These are phyloP conservation scores for Hygrocybe coccinea DNA, from an alignment of 768 basidiomycete species.

Conservation along the genomic window DNA sequence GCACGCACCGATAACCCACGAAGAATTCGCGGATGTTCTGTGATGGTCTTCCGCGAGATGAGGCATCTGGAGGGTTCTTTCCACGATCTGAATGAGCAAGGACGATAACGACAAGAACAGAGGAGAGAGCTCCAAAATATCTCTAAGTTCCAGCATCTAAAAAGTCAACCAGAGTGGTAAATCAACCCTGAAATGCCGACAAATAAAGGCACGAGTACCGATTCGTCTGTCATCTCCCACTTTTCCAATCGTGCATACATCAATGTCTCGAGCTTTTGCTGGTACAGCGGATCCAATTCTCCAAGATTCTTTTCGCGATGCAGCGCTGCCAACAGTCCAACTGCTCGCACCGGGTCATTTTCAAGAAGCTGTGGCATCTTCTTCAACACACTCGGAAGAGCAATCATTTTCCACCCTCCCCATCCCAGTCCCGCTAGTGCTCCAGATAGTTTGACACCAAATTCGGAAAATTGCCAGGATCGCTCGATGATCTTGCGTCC, in stretches of 20 bases:
- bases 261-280: conserved; percentile 49
- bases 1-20: conserved; percentile 60
- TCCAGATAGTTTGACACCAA: conserved; percentile 54
- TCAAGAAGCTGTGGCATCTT: conserved; percentile 45
- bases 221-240: conserved; percentile 40
- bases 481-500: conserved; percentile 55
- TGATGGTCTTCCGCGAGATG: conserved; percentile 26
- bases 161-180: background rate
- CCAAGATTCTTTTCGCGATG: conserved; percentile 45
- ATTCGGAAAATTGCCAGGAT: conserved; percentile 38
- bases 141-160: conserved; percentile 49
- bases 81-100: conserved; percentile 43
- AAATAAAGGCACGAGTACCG: conserved; percentile 28
- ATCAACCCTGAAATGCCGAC: background rate
- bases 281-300: conserved; percentile 59
- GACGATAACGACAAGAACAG: conserved; percentile 43
- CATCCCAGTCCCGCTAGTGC: conserved; percentile 61
- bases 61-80: conserved; percentile 32
- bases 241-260: conserved; percentile 37
- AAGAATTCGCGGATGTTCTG: conserved; percentile 33
- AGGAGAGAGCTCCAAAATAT: conserved; percentile 49
- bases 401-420: conserved; percentile 74
- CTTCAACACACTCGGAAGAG: conserved; percentile 54
- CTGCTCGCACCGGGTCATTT: conserved; percentile 35
- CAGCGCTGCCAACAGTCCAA: conserved; percentile 50